Conservation (phyloP, 257 asterid genomes). For the Schizonepeta tenuifolia region DNA sequence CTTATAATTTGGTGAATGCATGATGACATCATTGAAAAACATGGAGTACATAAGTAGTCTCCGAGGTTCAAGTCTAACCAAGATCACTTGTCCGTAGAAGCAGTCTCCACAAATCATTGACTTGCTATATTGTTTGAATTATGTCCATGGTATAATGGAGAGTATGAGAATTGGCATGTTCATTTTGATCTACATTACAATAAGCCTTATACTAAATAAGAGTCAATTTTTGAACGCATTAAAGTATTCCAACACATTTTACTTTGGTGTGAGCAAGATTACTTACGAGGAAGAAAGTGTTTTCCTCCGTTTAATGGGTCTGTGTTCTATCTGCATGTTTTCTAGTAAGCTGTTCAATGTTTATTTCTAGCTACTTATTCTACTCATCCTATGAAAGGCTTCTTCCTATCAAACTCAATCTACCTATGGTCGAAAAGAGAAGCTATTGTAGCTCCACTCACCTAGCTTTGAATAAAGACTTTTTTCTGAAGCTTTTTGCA, state of each 20-base stretch:
- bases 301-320: background rate
- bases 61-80: background rate
- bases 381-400: too few relatives aligned
- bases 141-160: background rate
- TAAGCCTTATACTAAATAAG: constrained; percentile 7
- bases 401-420: too few relatives aligned
- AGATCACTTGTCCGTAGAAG: background rate
- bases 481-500: constrained; percentile 5
- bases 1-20: background rate
- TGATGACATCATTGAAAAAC: background rate
- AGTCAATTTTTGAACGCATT: background rate
- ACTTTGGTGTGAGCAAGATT: background rate
- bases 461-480: too few relatives aligned
- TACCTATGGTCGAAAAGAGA: too few relatives aligned
- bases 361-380: background rate
- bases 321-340: constrained; percentile 1
- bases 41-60: background rate
- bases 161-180: background rate
- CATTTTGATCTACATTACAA: background rate
- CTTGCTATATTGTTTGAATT: background rate
- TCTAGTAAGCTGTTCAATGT: background rate
- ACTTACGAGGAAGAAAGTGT: background rate
- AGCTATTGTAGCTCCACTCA: too few relatives aligned
- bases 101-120: background rate
- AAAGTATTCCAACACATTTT: background rate